Conservation (phyloP, 257 asterid species). For the Solanum gracilifrons region DNA sequence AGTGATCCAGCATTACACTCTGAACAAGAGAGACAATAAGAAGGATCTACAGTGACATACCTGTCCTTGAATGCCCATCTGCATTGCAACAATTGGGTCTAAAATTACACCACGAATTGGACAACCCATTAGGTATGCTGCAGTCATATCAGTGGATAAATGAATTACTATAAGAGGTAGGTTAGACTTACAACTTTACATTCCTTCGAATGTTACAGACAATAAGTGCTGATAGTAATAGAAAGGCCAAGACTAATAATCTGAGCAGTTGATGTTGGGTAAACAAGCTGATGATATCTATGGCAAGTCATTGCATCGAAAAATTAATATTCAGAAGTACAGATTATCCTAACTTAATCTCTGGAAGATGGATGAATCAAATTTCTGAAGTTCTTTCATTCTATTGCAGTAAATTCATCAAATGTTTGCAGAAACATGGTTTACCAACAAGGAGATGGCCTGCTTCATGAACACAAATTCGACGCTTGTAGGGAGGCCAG, state of each 20-base stretch:
- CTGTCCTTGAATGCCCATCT: constrained; percentile 99
- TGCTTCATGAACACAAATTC: constrained; percentile 92
- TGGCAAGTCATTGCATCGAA: neutral
- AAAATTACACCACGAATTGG: constrained; percentile 92
- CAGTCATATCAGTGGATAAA: constrained; percentile 10
- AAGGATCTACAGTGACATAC: constrained; percentile 21
- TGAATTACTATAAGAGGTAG: neutral
- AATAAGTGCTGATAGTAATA: neutral
- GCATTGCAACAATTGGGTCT: constrained; percentile 83
- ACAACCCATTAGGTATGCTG: constrained; percentile 97
- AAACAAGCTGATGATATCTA: neutral
- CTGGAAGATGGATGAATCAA: neutral
- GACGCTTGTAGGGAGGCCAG: constrained; percentile 94
- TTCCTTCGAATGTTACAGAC: neutral
- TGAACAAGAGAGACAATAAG: neutral
- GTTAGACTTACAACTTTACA: neutral
- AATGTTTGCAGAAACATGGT: neutral
- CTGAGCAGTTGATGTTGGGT: neutral
- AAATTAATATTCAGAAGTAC: neutral
- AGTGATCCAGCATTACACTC: neutral
- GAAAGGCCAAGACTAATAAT: neutral
- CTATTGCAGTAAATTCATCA: neutral
- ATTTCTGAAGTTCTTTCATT: neutral
- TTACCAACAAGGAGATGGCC: constrained; percentile 96
- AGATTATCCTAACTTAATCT: neutral